phyloP scores from a whole-genome alignment of 331 rosid genomes.

The Malus hybrid region DNA sequence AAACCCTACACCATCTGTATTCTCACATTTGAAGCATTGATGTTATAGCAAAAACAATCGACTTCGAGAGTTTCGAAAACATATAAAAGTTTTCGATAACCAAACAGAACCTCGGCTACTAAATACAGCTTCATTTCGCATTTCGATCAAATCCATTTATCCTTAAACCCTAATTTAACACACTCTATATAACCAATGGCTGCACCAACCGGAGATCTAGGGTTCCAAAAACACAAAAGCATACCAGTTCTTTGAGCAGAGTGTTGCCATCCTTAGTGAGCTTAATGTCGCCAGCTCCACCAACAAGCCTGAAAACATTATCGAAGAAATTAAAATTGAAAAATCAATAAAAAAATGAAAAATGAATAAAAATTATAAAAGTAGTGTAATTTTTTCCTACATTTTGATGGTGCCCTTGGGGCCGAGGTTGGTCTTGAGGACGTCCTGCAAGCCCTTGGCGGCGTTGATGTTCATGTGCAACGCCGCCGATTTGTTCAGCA shows the following conservation, averaged over 20 bases:
- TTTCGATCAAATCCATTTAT: neutral
- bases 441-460: conserved; percentile 94
- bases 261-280: conserved; percentile 98
- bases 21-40: neutral
- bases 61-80: no score
- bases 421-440: conserved; percentile 86
- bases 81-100: neutral
- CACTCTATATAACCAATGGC: no score
- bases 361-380: no score
- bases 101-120: neutral
- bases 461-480: conserved; percentile 95
- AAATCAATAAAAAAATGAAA: neutral
- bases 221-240: neutral
- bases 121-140: neutral
- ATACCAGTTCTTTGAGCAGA: conserved; percentile 85
- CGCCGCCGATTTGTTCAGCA: conserved; percentile 95
- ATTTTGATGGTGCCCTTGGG: conserved; percentile 97
- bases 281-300: conserved; percentile 94
- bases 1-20: neutral
- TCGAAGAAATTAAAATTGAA: neutral
- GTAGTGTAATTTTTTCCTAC: conserved; percentile 8
- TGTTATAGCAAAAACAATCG: neutral
- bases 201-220: conserved; percentile 19
- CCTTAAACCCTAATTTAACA: neutral
- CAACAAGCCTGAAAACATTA: conserved; percentile 65